Evolutionary conservation across 2,329 filamentous ascomycete species (phyloP).

Genomic region (Paecilomyces dactylethromorphus): DNA sequence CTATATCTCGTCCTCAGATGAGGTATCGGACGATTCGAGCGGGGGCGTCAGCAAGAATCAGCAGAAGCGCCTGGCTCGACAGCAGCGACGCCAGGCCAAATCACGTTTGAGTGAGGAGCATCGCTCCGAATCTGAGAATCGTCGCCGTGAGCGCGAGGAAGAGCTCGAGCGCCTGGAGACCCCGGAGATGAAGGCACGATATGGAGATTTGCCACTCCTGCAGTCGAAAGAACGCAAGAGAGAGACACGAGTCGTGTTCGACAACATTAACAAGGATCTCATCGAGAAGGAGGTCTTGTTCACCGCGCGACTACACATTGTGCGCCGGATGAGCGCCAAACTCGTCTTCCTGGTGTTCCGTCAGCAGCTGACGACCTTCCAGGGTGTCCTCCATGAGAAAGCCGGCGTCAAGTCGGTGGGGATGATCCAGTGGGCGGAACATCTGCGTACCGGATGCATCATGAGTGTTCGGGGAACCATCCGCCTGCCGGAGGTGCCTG

Average conservation of each 20-base stretch:
- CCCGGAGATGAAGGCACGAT: conserved; percentile 51
- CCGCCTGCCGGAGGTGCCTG: conserved; percentile 64
- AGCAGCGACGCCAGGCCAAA: conserved; percentile 32
- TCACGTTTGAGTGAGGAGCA: conserved; percentile 38
- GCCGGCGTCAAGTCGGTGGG: conserved; percentile 59
- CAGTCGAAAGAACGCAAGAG: conserved; percentile 48
- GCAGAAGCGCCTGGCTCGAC: conserved; percentile 35
- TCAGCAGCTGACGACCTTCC: conserved; percentile 75
- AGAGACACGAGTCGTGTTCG: conserved; percentile 43
- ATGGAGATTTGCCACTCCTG: conserved; percentile 53
- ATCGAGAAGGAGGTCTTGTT: conserved; percentile 59
- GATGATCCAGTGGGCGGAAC: conserved; percentile 84
- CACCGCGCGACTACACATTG: conserved; percentile 67
- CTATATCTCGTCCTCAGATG: conserved; percentile 38
- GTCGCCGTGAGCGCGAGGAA: conserved; percentile 37
- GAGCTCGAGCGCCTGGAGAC: conserved; percentile 44
- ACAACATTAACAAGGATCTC: conserved; percentile 45
- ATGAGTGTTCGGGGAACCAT: conserved; percentile 69
- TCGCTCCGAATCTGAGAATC: conserved; percentile 34
- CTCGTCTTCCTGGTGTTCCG: conserved; percentile 82
- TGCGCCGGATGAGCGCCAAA: conserved; percentile 73
- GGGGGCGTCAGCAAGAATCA: conserved; percentile 39
- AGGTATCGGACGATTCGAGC: conserved; percentile 31
- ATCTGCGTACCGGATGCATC: conserved; percentile 70
- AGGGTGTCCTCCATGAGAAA: conserved; percentile 66